These are phyloP conservation scores for Rubia tinctorum DNA, from an alignment of 305 asterid genomes.

Conservation along the genomic window DNA sequence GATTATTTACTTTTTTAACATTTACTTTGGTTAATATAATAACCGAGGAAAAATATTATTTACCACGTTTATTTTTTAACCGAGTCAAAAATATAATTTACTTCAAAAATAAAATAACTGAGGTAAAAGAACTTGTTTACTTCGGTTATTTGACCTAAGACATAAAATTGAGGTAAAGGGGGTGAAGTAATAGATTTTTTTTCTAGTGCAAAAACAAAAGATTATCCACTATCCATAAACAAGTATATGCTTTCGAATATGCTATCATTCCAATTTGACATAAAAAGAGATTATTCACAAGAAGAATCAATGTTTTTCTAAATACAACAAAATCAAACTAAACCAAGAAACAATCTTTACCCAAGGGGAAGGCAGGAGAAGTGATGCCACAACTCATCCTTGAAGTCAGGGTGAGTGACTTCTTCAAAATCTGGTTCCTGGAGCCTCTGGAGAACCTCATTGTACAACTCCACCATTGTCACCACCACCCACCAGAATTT, in stretches of 20 bases:
- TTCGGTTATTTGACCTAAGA: no score
- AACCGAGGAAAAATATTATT: no score
- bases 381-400: constrained; percentile 86
- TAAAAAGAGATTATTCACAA: not conserved
- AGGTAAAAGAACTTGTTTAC: no score
- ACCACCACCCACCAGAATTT: no score
- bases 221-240: constrained; percentile 7
- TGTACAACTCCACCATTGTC: constrained; percentile 71
- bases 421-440: constrained; percentile 55
- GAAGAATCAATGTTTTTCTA: not conserved
- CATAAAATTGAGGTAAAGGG: no score
- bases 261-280: not conserved
- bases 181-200: no score
- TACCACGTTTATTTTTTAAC: no score
- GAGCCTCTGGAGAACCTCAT: constrained; percentile 59
- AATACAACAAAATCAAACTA: not conserved
- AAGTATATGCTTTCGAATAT: constrained; percentile 1
- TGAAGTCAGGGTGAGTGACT: constrained; percentile 56
- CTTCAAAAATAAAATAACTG: no score
- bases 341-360: constrained; percentile 24
- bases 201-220: constrained; percentile 9
- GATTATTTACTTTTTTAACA: no score
- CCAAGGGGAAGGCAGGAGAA: constrained; percentile 66
- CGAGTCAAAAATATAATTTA: no score
- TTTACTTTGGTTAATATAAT: no score